Evolutionary conservation across 1,284 basidiomycete genomes (phyloP).

Genomic region (Lentinula novae-zelandiae): DNA sequence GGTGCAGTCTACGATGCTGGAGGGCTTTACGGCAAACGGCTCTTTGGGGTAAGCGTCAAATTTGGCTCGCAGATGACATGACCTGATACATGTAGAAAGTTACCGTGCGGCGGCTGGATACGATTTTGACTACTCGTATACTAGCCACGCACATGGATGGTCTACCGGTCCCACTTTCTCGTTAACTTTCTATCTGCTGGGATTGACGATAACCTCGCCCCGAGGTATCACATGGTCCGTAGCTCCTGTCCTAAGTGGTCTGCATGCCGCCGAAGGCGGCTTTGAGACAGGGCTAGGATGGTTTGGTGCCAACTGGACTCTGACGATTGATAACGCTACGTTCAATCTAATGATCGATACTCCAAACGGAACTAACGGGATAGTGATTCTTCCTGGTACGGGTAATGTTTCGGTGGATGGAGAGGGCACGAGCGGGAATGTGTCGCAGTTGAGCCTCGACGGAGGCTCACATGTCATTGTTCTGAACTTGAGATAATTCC

Average conservation of each 20-base stretch:
- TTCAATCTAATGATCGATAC: constrained; percentile 28
- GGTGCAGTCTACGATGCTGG: constrained; percentile 47
- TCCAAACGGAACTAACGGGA: constrained; percentile 30
- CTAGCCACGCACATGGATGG: constrained; percentile 44
- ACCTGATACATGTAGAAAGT: constrained; percentile 24
- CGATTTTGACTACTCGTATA: constrained; percentile 45
- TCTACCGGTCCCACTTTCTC: constrained; percentile 42
- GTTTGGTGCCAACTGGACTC: constrained; percentile 33
- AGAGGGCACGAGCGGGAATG: not conserved
- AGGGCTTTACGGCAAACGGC: constrained; percentile 49
- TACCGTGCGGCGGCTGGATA: constrained; percentile 44
- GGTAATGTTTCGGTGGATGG: constrained; percentile 29
- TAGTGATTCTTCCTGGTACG: constrained; percentile 25
- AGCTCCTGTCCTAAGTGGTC: constrained; percentile 36
- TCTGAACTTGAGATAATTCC: not conserved
- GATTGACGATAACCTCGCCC: constrained; percentile 34
- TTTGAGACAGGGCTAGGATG: constrained; percentile 40
- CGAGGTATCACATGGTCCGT: constrained; percentile 39
- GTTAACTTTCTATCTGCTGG: constrained; percentile 41
- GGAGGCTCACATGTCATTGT: constrained; percentile 6
- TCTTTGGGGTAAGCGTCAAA: constrained; percentile 34
- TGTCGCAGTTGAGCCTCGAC: not conserved
- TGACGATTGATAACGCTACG: constrained; percentile 9
- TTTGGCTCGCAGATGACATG: not conserved
- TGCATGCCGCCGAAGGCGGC: constrained; percentile 36